Conservation (phyloP, 2,329 filamentous ascomycete genomes). For the Xylariomycetidae sp. region DNA sequence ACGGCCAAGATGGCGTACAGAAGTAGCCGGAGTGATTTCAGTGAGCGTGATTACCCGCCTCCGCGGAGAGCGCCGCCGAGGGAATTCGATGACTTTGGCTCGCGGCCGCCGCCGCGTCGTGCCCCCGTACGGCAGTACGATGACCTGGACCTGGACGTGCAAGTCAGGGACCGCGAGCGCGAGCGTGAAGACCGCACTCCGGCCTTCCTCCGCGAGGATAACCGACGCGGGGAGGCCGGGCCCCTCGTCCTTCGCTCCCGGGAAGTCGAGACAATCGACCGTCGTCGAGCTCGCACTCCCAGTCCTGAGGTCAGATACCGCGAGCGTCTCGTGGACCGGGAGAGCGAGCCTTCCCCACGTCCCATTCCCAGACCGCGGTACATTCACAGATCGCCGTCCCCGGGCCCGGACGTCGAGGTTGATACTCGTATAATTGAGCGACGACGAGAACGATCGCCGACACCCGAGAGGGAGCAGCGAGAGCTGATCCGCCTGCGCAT, state of each 20-base stretch:
- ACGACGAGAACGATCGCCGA: slow-evolving; percentile 28
- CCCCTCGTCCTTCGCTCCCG: slow-evolving; percentile 49
- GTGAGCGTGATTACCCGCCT: slow-evolving; percentile 39
- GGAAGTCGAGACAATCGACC: slow-evolving; percentile 49
- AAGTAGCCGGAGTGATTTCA: slow-evolving; percentile 32
- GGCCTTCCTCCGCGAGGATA: slow-evolving; percentile 46
- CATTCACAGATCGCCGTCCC: slow-evolving; percentile 35
- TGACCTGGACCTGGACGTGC: slow-evolving; percentile 30
- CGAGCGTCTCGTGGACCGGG: slow-evolving; percentile 39
- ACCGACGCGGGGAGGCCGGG: slow-evolving; percentile 40
- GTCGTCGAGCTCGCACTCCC: slow-evolving; percentile 36
- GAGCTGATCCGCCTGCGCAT: slow-evolving; percentile 46
- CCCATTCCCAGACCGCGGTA: slow-evolving; percentile 32
- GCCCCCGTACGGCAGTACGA: slow-evolving; percentile 31
- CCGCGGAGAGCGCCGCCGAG: slow-evolving; percentile 17
- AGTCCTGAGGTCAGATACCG: slow-evolving; percentile 34
- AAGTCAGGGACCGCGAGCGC: slow-evolving; percentile 37
- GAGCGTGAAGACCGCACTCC: slow-evolving; percentile 40
- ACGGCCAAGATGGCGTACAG: slow-evolving; percentile 19
- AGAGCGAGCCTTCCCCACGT: slow-evolving; percentile 33
- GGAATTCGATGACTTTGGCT: slow-evolving; percentile 20
- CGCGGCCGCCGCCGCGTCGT: slow-evolving; percentile 11
- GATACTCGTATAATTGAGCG: slow-evolving; percentile 22
- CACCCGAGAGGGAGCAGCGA: slow-evolving; percentile 30
- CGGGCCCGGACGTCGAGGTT: slow-evolving; percentile 18